Conservation (phyloP, 495 filamentous ascomycete genomes). For the Rusavskia elegans region DNA sequence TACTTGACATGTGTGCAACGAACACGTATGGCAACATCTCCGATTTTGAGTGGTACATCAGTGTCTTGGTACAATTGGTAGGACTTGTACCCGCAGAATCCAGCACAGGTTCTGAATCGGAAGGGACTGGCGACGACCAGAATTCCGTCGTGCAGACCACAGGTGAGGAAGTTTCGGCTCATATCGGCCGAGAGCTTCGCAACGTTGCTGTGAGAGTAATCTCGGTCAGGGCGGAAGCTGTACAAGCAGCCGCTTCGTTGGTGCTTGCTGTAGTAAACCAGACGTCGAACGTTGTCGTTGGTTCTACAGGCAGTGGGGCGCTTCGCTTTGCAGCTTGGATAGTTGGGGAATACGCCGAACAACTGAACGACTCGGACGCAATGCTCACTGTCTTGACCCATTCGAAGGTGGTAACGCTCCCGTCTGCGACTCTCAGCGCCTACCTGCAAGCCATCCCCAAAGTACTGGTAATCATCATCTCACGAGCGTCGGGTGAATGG, state of each 20-base stretch:
- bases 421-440: constrained; percentile 47
- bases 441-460: constrained; percentile 83
- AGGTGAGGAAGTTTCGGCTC: constrained; percentile 33
- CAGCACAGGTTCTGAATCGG: background rate
- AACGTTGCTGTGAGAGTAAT: constrained; percentile 87
- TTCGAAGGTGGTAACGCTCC: constrained; percentile 38
- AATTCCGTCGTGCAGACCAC: background rate
- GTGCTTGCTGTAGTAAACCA: background rate
- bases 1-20: constrained; percentile 81
- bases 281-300: constrained; percentile 10
- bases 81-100: constrained; percentile 37
- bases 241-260: constrained; percentile 47
- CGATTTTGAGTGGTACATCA: constrained; percentile 97
- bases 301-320: constrained; percentile 37
- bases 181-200: constrained; percentile 69
- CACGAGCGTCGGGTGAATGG: constrained; percentile 39
- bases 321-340: constrained; percentile 68
- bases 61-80: constrained; percentile 66
- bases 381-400: constrained; percentile 62
- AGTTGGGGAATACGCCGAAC: constrained; percentile 66
- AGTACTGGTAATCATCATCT: constrained; percentile 52
- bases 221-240: constrained; percentile 57
- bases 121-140: background rate
- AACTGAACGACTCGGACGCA: constrained; percentile 46
- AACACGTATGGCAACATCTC: constrained; percentile 69